Percentiles rank a stretch among this genome's conserved stretches.
These are phyloP conservation scores for Penicillium concentricum DNA, from an alignment of 2,329 filamentous ascomycete species.

Conservation along the genomic window DNA sequence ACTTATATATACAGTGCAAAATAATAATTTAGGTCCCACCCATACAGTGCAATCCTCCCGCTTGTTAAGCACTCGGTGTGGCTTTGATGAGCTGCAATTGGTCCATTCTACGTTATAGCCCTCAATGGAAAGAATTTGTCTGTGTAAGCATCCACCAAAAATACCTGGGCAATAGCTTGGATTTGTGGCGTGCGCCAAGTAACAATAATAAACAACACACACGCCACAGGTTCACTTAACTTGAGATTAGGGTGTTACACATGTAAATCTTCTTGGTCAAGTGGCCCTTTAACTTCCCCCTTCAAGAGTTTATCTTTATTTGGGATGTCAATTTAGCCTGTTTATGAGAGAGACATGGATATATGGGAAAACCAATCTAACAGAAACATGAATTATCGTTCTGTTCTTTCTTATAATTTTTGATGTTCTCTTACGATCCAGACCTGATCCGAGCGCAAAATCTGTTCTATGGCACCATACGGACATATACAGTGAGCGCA, in stretches of 20 bases:
- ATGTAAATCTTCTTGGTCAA: background rate
- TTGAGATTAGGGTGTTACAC: background rate
- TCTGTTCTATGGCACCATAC: background rate
- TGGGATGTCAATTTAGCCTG: background rate
- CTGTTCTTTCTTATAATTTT: background rate
- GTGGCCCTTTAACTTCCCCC: background rate
- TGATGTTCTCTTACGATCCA: background rate
- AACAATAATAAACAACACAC: background rate
- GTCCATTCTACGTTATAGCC: background rate
- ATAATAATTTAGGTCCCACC: background rate
- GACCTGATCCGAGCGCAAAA: background rate
- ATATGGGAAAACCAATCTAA: background rate
- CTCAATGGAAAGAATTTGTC: background rate
- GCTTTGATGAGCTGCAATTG: too few relatives aligned
- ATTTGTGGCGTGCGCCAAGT: slow-evolving; percentile 2
- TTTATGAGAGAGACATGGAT: background rate
- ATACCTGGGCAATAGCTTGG: background rate
- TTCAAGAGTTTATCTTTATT: background rate
- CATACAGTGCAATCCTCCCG: background rate
- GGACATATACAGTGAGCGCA: too few relatives aligned
- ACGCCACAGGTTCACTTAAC: background rate
- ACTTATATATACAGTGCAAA: background rate
- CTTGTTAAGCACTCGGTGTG: background rate
- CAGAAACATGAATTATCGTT: background rate
- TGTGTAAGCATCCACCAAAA: background rate